These are phyloP conservation scores for Microsporum audouinii DNA, from an alignment of 2,329 filamentous ascomycete genomes.

Conservation along the genomic window DNA sequence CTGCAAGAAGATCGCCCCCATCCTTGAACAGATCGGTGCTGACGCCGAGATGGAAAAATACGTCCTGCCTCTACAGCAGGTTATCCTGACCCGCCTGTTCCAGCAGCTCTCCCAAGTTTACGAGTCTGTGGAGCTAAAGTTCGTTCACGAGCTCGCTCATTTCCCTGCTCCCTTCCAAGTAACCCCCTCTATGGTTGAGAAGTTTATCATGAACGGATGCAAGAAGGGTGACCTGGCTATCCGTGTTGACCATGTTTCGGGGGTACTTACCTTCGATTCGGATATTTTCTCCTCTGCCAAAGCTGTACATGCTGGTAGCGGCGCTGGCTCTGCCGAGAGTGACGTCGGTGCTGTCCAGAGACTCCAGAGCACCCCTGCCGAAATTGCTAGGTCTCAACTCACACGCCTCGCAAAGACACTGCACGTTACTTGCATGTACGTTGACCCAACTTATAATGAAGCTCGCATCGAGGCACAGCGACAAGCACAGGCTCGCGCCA, in stretches of 20 bases:
- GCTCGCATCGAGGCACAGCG: slow-evolving; percentile 67
- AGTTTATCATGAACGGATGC: slow-evolving; percentile 99
- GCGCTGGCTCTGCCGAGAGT: slow-evolving; percentile 73
- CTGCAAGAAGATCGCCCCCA: slow-evolving; percentile 97
- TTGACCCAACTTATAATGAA: slow-evolving; percentile 81
- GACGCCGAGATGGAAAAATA: slow-evolving; percentile 97
- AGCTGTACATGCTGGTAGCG: slow-evolving; percentile 73
- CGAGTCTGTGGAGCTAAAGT: slow-evolving; percentile 88
- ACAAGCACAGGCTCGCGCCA: slow-evolving; percentile 67
- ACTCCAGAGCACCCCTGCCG: slow-evolving; percentile 91
- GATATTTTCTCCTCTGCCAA: slow-evolving; percentile 97
- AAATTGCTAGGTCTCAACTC: slow-evolving; percentile 92
- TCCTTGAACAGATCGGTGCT: slow-evolving; percentile 81
- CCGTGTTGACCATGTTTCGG: slow-evolving; percentile 88
- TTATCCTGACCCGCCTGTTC: slow-evolving; percentile 95
- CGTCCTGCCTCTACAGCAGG: slow-evolving; percentile 87
- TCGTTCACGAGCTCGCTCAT: slow-evolving; percentile 83
- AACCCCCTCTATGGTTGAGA: slow-evolving; percentile 81
- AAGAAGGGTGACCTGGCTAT: slow-evolving; percentile 98
- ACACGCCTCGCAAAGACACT: slow-evolving; percentile 83
- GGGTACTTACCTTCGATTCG: slow-evolving; percentile 91
- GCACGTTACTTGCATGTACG: slow-evolving; percentile 89
- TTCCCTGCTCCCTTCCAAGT: slow-evolving; percentile 97
- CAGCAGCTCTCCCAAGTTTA: slow-evolving; percentile 98
- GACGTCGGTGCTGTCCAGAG: slow-evolving; percentile 80